Conservation (phyloP, 768 basidiomycete genomes). For the Mycena alexandri region DNA sequence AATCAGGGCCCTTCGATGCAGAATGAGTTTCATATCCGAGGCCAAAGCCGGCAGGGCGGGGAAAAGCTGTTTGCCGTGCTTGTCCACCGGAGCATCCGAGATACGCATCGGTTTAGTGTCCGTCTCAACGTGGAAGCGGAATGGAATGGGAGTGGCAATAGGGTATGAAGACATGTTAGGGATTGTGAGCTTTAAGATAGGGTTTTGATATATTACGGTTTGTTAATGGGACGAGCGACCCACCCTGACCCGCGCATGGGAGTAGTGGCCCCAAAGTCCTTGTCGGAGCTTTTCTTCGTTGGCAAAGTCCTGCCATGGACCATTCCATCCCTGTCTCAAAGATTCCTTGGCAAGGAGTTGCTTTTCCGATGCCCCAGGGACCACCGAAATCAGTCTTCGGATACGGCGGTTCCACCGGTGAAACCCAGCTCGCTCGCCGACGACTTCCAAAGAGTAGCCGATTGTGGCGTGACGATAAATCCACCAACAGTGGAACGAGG, state of each 20-base stretch:
- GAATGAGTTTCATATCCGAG: constrained; percentile 22
- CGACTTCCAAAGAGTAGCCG: constrained; percentile 31
- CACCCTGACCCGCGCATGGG: constrained; percentile 21
- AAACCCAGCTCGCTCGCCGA: constrained; percentile 21
- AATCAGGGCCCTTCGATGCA: constrained; percentile 10
- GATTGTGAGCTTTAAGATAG: constrained; percentile 11
- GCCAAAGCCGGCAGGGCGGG: constrained; percentile 25
- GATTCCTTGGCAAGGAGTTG: constrained; percentile 14
- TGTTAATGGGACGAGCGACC: not conserved
- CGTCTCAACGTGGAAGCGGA: constrained; percentile 27
- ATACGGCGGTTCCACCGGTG: constrained; percentile 25
- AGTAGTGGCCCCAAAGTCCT: constrained; percentile 35
- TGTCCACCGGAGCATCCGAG: constrained; percentile 29
- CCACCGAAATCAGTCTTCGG: constrained; percentile 26
- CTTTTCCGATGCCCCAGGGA: constrained; percentile 26
- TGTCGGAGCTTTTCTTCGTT: constrained; percentile 20
- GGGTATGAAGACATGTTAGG: constrained; percentile 20
- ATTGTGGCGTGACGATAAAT: not conserved
- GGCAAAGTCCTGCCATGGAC: constrained; percentile 8
- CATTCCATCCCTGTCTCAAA: constrained; percentile 23
- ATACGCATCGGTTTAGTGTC: constrained; percentile 26
- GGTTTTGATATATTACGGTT: not conserved
- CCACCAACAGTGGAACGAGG: constrained; percentile 24
- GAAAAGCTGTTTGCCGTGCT: constrained; percentile 31
- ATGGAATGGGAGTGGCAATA: constrained; percentile 25